phyloP scores from a whole-genome alignment of 108 stramenopile species.

The Tribonema minus region DNA sequence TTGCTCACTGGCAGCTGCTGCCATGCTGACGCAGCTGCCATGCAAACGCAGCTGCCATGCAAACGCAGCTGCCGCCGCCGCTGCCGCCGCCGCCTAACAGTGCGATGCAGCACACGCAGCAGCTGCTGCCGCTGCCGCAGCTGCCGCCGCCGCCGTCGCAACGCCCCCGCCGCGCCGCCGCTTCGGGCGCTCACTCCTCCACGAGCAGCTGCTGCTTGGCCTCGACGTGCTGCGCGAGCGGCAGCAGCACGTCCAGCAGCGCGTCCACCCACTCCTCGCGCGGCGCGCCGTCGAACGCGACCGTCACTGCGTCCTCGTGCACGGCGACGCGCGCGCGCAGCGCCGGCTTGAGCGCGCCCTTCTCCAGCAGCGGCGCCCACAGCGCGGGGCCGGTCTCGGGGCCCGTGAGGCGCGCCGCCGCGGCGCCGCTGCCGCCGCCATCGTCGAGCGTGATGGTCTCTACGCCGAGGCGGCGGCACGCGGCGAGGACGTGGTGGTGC shows the following conservation, averaged over 20 bases:
- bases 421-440: neutral
- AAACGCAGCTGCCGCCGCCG: no score
- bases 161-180: no score
- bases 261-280: slow-evolving; percentile 34
- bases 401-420: neutral
- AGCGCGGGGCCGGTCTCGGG: neutral
- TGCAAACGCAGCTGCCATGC: no score
- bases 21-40: no score
- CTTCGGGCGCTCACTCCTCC: no score
- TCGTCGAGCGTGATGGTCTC: neutral
- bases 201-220: no score
- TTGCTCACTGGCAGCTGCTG: no score
- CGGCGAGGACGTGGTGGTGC: slow-evolving; percentile 25
- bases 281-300: neutral
- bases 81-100: no score
- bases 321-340: slow-evolving; percentile 6
- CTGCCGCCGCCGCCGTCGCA: no score
- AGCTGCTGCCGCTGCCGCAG: no score
- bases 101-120: no score
- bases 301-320: slow-evolving; percentile 1
- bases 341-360: neutral
- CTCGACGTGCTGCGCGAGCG: slow-evolving; percentile 29
- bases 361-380: neutral
- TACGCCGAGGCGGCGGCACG: slow-evolving; percentile 16
- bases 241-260: slow-evolving; percentile 20